Evolutionary conservation across 73 alveolate species (phyloP).

Genomic region (Tetrahymena thermophila): DNA sequence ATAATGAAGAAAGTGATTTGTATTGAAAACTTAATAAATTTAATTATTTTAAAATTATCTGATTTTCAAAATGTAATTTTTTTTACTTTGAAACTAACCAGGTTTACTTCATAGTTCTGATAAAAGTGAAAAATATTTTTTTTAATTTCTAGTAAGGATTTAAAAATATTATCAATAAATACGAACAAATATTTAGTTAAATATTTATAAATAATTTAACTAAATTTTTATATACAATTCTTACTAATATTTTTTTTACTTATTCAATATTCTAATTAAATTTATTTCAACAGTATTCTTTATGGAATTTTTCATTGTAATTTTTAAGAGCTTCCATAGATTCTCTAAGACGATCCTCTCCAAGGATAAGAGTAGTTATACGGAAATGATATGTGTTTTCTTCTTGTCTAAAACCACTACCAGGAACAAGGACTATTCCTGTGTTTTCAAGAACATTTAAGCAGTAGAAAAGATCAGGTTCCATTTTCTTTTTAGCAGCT

Average conservation of each 20-base stretch:
- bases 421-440: slow-evolving; percentile 88
- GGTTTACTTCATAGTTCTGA: too few species aligned
- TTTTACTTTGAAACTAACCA: too few species aligned
- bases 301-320: slow-evolving; percentile 26
- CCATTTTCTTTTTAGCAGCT: slow-evolving; percentile 50
- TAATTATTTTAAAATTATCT: too few species aligned
- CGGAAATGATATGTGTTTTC: slow-evolving; percentile 76
- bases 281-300: slow-evolving; percentile 1
- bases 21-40: too few species aligned
- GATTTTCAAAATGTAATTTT: too few species aligned
- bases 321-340: slow-evolving; percentile 47
- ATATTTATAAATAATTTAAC: neutral
- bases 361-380: slow-evolving; percentile 64
- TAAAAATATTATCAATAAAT: neutral
- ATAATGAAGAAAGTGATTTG: too few species aligned
- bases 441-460: slow-evolving; percentile 63
- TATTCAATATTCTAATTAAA: neutral
- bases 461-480: slow-evolving; percentile 67
- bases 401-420: slow-evolving; percentile 79
- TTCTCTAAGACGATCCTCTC: slow-evolving; percentile 34
- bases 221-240: neutral
- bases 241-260: too few species aligned
- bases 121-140: too few species aligned
- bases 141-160: too few species aligned
- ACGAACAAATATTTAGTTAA: neutral